Percentiles rank a stretch among this genome's conserved stretches.
These are phyloP conservation scores for Pseudopediastrum boryanum DNA, from an alignment of 139 green algal genomes.

Conservation along the genomic window DNA sequence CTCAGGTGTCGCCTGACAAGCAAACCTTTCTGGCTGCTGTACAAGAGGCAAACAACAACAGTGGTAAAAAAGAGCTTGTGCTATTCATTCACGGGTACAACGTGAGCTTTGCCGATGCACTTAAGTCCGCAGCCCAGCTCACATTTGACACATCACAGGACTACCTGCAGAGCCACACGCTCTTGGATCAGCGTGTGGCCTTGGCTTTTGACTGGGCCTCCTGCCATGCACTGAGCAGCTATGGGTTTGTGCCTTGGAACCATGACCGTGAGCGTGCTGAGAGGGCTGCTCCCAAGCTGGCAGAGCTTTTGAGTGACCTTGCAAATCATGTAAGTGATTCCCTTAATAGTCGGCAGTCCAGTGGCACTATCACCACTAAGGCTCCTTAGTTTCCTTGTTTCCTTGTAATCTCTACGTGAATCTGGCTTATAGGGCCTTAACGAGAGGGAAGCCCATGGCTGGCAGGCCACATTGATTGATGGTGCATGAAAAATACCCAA, in stretches of 20 bases:
- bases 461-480: too few species aligned
- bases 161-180: too few species aligned
- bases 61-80: neutral
- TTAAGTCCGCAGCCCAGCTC: slow-evolving; percentile 12
- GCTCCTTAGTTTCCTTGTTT: too few species aligned
- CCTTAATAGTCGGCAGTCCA: too few species aligned
- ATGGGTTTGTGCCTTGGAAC: slow-evolving; percentile 21
- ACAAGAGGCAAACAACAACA: neutral
- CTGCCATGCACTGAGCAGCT: neutral
- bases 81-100: slow-evolving; percentile 32
- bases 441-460: too few species aligned
- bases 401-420: too few species aligned
- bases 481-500: too few species aligned
- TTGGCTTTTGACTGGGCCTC: slow-evolving; percentile 21
- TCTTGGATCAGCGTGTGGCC: neutral
- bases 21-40: neutral
- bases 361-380: too few species aligned
- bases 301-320: slow-evolving; percentile 15
- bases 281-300: slow-evolving; percentile 10
- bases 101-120: neutral
- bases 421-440: too few species aligned
- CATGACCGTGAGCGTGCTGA: slow-evolving; percentile 13
- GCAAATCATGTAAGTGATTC: neutral
- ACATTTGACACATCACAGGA: slow-evolving; percentile 22
- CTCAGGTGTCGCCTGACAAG: neutral